Percentiles rank a stretch among this genome's conserved stretches.
Conservation (phyloP, 2,329 filamentous ascomycete genomes). For the Cercospora zeina region DNA sequence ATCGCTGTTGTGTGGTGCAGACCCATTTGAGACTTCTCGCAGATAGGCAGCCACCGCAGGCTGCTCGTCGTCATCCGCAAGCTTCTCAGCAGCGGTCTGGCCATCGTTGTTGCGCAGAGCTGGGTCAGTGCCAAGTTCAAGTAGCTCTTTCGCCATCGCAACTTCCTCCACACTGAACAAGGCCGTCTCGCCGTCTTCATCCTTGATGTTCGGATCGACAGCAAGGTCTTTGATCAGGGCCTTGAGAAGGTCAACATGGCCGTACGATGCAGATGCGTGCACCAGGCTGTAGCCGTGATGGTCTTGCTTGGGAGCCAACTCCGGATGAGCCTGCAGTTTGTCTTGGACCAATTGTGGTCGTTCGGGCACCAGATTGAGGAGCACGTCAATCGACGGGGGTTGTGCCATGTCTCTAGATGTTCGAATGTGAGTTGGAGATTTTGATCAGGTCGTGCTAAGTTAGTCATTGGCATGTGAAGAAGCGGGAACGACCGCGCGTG, state of each 20-base stretch:
- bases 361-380: slow-evolving; percentile 69
- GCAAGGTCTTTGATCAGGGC: slow-evolving; percentile 72
- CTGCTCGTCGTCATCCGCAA: slow-evolving; percentile 75
- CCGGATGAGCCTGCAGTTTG: slow-evolving; percentile 70
- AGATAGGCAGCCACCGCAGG: slow-evolving; percentile 75
- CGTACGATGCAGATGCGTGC: slow-evolving; percentile 91
- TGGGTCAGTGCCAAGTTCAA: slow-evolving; percentile 74
- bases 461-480: slow-evolving; percentile 2
- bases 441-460: not conserved
- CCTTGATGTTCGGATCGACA: slow-evolving; percentile 76
- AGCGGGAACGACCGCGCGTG: slow-evolving; percentile 5
- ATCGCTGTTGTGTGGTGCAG: not conserved
- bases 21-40: slow-evolving; percentile 37
- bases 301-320: slow-evolving; percentile 79
- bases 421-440: slow-evolving; percentile 2
- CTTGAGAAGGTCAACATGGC: slow-evolving; percentile 77
- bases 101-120: slow-evolving; percentile 69
- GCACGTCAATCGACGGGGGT: slow-evolving; percentile 46
- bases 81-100: slow-evolving; percentile 76
- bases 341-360: slow-evolving; percentile 71
- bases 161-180: slow-evolving; percentile 86
- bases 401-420: slow-evolving; percentile 33
- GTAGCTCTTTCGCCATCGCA: slow-evolving; percentile 72
- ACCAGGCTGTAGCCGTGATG: slow-evolving; percentile 91
- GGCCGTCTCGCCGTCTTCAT: slow-evolving; percentile 93